Evolutionary conservation across 2,329 filamentous ascomycete genomes (phyloP), one percentile per base, ranked within the genome.

Genomic region (Diaporthe citri): DNA sequence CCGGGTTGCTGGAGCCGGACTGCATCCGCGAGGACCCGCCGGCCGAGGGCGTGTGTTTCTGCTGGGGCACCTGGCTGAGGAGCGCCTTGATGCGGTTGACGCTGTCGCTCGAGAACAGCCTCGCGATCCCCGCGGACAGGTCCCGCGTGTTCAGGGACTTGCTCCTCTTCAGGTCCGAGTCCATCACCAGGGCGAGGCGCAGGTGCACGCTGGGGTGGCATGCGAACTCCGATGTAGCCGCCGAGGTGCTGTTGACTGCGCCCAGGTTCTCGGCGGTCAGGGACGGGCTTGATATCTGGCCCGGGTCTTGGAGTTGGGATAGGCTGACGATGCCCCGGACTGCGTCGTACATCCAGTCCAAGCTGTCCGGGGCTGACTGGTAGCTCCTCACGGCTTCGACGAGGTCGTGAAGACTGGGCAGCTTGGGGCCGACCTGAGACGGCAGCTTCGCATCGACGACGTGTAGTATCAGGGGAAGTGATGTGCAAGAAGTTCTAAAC

Each of bases 301-400:
- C 76, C 2, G 79, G 64, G 20, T 72, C 78, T 52, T 85, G 83
- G 8, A 85, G 78, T 75, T 86, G 83, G 0, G 85, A 83, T 12
- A 86, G 80, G 69, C 84, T 84, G 72, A 86, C 82, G 34, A 86
- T 86, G 73, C 86, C 84, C 9, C 84, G 82, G 39, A 86, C 84
- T 13, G 85, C 85, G 75, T 86, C 83, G 79, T 82, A 84, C 60
- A 87, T 83, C 78, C 84, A 86, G 77, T 87, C 86, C 1, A 86
- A 84, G 31, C 85, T 85, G 71, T 87, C 86, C 73, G 87, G 87
- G 69, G 86, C 85, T 3, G 84, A 85, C 72, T 86, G 84, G 64
- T 87, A 87, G 0, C 83, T 84, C 74, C 85, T 85, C 83, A 87
- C 86, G 0, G 84, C 84, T 70, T 87, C 86, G 55, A 86, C 85